Evolutionary conservation across 805 yeast species (phyloP), one percentile per base, ranked within the genome.

Genomic region (Nakazawaea anatomiae): DNA sequence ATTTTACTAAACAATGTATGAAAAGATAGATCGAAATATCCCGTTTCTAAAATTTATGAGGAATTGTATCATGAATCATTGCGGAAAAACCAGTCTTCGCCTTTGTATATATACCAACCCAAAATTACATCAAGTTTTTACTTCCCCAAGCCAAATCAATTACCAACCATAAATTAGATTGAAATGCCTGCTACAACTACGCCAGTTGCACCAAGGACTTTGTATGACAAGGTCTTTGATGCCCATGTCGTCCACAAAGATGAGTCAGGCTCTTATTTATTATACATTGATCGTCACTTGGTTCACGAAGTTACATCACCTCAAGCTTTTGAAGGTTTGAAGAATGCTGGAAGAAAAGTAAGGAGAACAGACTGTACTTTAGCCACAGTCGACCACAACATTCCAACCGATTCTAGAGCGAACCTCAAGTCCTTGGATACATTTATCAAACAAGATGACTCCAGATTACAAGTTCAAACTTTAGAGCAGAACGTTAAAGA

Each of bases 291-390:
- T 72, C 88, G 99, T 72, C 99, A 94, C 70, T 76, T 94, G 59
- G 96, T 94, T 47, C 99, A 94, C 69, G 99, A 94, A 73, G 99
- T 94, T 48, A 94, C 99, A 1, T 92, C 98, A 31, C 99, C 99
- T 36, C 99, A 94, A 71, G 99, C 99, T 9, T 94, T 94, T 65
- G 99, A 94, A 73, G 99, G 99, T 47, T 79, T 94, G 61, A 79
- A 76, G 56, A 86, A 83, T 62, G 96, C 97, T 12, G 88, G 86
- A 45, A 85, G 99, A 75, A 67, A 69, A 53, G 96, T 94, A 49
- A 86, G 99, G 76, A 83, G 99, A 74, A 74, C 77, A 7, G 97
- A 91, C 69, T 88, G 97, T 73, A 89, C 97, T 49, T 76, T 91
- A 59, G 96, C 96, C 47, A 89, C 98, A 1, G 96, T 89, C 32